Evolutionary conservation across 2,329 filamentous ascomycete genomes (phyloP).

Genomic region (Phoma herbarum): DNA sequence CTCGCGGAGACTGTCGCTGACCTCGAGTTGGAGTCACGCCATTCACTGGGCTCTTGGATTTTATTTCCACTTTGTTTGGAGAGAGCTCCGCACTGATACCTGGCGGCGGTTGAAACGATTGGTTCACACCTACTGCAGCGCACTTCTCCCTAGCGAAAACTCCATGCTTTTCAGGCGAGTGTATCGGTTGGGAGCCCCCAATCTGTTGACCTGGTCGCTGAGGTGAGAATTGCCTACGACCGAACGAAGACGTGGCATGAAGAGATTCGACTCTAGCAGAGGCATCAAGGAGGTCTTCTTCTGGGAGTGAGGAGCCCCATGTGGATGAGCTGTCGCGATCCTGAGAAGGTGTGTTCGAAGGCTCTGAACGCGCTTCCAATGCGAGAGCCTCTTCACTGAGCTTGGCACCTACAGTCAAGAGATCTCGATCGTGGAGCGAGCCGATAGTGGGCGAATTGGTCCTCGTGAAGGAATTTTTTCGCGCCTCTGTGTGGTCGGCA

Average conservation of each 20-base stretch:
- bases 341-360: conserved; percentile 21
- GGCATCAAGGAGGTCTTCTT: conserved; percentile 28
- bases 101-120: conserved; percentile 8
- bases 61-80: neutral
- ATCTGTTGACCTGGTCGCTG: neutral
- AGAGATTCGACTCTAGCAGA: conserved; percentile 26
- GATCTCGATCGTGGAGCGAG: conserved; percentile 31
- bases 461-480: conserved; percentile 7
- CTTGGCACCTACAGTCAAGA: conserved; percentile 16
- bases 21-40: neutral
- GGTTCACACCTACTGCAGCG: neutral
- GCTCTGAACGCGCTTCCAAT: conserved; percentile 11
- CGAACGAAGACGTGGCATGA: neutral
- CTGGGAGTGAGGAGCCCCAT: conserved; percentile 39
- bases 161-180: neutral
- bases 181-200: conserved; percentile 1
- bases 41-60: neutral
- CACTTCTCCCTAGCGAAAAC: neutral
- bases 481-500: conserved; percentile 7
- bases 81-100: neutral
- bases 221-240: neutral
- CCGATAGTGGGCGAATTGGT: conserved; percentile 34
- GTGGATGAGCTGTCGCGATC: conserved; percentile 33
- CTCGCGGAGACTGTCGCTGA: conserved; percentile 2
- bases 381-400: conserved; percentile 14